phyloP scores from a whole-genome alignment of 1,284 basidiomycete genomes.

The Leucoagaricus sp. region DNA sequence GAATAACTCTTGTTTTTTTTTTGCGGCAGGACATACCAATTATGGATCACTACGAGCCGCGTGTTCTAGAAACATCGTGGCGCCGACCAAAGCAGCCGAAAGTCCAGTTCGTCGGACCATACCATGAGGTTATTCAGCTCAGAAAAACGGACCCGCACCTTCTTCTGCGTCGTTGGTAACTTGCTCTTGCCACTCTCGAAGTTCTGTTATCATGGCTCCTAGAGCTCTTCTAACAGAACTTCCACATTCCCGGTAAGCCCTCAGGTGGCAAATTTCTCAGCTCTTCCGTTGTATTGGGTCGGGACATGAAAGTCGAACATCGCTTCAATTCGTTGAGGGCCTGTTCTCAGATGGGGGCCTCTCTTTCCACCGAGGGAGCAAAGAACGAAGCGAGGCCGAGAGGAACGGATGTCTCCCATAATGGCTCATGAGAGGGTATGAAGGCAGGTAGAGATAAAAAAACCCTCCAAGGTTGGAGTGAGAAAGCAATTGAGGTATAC shows the following conservation, averaged over 20 bases:
- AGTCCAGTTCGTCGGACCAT: not conserved
- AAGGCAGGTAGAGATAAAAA: not conserved
- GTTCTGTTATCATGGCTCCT: no score
- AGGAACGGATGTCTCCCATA: not conserved
- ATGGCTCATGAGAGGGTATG: not conserved
- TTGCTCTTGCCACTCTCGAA: no score
- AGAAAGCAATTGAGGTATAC: not conserved
- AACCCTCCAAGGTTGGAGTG: not conserved
- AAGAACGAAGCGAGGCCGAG: not conserved
- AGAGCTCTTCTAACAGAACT: not conserved
- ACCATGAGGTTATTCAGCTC: not conserved
- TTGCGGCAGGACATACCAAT: no score
- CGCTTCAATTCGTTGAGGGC: not conserved
- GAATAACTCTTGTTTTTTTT: not conserved
- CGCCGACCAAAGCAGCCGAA: not conserved
- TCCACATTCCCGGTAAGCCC: not conserved
- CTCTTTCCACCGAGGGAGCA: not conserved
- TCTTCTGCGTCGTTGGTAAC: not conserved
- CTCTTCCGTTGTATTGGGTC: not conserved
- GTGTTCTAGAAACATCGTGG: not conserved
- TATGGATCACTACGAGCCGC: no score
- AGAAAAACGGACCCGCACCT: not conserved
- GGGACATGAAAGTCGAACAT: not conserved
- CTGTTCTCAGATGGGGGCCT: no score
- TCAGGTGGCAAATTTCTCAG: not conserved